Percentiles rank a stretch among this genome's conserved stretches.
phyloP scores from a whole-genome alignment of 208 protist genomes.

The Leishmania tarentolae region DNA sequence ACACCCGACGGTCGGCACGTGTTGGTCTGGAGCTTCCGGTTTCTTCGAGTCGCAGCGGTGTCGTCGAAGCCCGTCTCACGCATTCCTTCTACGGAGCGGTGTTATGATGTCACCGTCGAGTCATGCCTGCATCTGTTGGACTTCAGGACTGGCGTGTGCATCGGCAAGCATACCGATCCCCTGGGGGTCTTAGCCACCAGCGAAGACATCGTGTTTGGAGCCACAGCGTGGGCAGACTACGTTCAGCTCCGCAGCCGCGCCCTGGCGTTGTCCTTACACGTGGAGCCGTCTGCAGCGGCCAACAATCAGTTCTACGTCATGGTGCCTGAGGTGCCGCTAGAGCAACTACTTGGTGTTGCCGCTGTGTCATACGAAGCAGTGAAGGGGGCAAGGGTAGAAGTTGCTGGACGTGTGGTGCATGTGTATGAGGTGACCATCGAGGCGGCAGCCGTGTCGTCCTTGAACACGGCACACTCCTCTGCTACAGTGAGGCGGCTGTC shows the following conservation, averaged over 20 bases:
- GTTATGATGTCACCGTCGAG: slow-evolving; percentile 17
- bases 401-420: slow-evolving; percentile 24
- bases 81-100: slow-evolving; percentile 27
- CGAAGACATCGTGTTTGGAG: slow-evolving; percentile 8
- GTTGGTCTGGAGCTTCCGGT: slow-evolving; percentile 41
- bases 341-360: slow-evolving; percentile 21
- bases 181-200: not conserved
- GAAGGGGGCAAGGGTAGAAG: not conserved
- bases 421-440: slow-evolving; percentile 26
- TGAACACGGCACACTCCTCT: slow-evolving; percentile 5
- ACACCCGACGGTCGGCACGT: slow-evolving; percentile 50
- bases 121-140: slow-evolving; percentile 51
- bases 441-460: not conserved
- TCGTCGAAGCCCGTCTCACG: slow-evolving; percentile 10
- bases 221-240: slow-evolving; percentile 14
- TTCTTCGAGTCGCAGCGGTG: slow-evolving; percentile 5
- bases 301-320: slow-evolving; percentile 26
- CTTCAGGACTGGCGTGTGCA: slow-evolving; percentile 41
- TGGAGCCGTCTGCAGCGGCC: slow-evolving; percentile 12
- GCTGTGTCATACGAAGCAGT: not conserved
- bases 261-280: slow-evolving; percentile 8
- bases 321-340: slow-evolving; percentile 29
- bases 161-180: slow-evolving; percentile 17
- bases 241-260: slow-evolving; percentile 27
- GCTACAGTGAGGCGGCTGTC: slow-evolving; percentile 4